Base-by-base conservation (phyloP, 2,329 filamentous ascomycete genomes). In the Penicillium rolfsii region DNA sequence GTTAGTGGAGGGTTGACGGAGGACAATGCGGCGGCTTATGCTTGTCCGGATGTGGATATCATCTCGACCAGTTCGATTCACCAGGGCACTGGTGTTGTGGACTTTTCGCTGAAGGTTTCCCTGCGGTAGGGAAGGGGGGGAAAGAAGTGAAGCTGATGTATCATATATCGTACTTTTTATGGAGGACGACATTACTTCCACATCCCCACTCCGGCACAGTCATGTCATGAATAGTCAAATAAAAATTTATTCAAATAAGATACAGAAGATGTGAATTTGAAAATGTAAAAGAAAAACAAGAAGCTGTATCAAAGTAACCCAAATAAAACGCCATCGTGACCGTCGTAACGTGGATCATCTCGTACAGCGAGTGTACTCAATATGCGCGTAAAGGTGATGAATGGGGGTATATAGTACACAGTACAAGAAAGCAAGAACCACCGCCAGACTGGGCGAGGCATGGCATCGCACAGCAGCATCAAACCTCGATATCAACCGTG, bases 1-100 rank as follows among this genome's bases (percentile, higher is more conserved):
- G 92, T 97, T 19, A 97, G 92, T 64, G 95, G 95, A 0, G 95
- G 95, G 0, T 76, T 99, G 79, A 95, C 88, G 7, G 85, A 91
- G 74, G 87, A 90, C 57, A 99, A 98, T 76, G 91, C 96, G 5
- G 86, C 85, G 68, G 81, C 83, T 9, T 97, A 96, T 79, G 89
- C 74, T 9, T 85, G 81, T 72, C 73, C 78, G 84, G 93, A 98
- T 78, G 88, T 99, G 68, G 95, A 99, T 77, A 93, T 99, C 67
- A 88, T 98, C 69, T 97, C 93, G 46, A 97, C 94, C 46, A 97
- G 93, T 75, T 94, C 91, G 55, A 97, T 99, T 72, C 95, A 99
- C 73, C 95, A 99, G 80, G 94, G 95, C 2, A 92, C 96, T 3
- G 87, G 90, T 33, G 93, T 97, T 74, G 88, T 99, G 49, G 95